Base-by-base conservation (phyloP, 352 stramenopile genomes). In the Globisporangium ultimum region DNA sequence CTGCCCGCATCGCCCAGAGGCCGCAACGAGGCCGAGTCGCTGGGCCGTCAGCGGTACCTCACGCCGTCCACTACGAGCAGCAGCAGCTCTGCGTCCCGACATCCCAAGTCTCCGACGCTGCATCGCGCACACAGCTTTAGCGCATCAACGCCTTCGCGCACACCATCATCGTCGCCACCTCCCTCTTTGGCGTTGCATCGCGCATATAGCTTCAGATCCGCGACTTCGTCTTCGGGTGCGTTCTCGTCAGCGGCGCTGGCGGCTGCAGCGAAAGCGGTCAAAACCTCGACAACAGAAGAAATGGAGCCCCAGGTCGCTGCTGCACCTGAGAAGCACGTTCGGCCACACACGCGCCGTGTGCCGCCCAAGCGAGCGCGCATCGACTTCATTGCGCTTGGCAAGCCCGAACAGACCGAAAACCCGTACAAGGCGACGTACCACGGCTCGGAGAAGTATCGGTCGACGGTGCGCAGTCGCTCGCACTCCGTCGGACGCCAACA, bases 311-410 rank as follows among this genome's bases (percentile, higher is more conserved):
- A 43, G 11, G 14, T 17, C 8, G 38, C 38, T 43, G 38, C 38
- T 17, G 38, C 38, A 10, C 14, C 38, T 43, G 38, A 10, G 10
- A 43, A 13, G 38, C 11, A 10, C 10, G 14, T 17, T 43, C 38
- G 38, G 66, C 84, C 78, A 0, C 74, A 68, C 32, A 66, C 65
- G 4, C 68, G 64, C 12, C 61, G 60, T 22, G 45, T 66, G 45
- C 51, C 69, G 22, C 46, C 50, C 9, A 66, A 48, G 45, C 74
- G 69, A 22, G 43, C 42, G 22, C 60, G 64, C 11, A 72, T 85
- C 46, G 57, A 87, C 45, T 78, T 89, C 36, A 71, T 87, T 40
- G 51, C 74, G 13, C 58, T 91, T 2, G 82, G 82, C 2, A 48
- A 55, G 11, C 72, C 68, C 41, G 67, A 71, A 18, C 34, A 53